These are phyloP conservation scores for Pichia inconspicua DNA, from an alignment of 1,139 yeast genomes.

Conservation along the genomic window DNA sequence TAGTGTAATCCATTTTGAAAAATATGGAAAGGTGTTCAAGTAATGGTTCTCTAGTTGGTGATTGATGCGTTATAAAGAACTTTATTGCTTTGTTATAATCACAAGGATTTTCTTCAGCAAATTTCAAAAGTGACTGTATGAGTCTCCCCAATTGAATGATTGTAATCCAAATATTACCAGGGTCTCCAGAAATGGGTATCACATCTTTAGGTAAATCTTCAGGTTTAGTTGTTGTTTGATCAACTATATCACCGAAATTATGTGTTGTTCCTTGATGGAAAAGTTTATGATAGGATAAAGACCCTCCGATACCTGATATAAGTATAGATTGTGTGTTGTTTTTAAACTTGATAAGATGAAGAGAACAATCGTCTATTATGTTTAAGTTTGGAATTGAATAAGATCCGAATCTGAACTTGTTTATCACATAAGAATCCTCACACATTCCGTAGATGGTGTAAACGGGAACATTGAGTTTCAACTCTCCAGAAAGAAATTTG, in stretches of 20 bases:
- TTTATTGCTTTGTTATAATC: constrained; percentile 39
- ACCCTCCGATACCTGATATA: constrained; percentile 67
- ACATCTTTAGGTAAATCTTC: constrained; percentile 11
- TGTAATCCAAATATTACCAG: constrained; percentile 72
- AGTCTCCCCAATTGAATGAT: constrained; percentile 63
- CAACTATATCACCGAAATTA: constrained; percentile 22
- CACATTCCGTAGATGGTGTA: constrained; percentile 71
- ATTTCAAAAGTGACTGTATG: constrained; percentile 37
- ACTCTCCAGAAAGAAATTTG: constrained; percentile 41
- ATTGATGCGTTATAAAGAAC: constrained; percentile 59
- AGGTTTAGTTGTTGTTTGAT: constrained; percentile 13
- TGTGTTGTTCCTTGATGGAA: constrained; percentile 55
- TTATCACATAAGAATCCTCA: constrained; percentile 63
- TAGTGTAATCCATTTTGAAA: constrained; percentile 63
- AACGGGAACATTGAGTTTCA: constrained; percentile 51
- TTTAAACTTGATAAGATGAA: constrained; percentile 34
- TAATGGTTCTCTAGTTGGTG: constrained; percentile 59
- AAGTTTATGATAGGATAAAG: constrained; percentile 56
- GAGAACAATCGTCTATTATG: constrained; percentile 51
- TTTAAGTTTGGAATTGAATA: constrained; percentile 48
- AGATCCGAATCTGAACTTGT: constrained; percentile 49
- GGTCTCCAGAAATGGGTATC: constrained; percentile 52
- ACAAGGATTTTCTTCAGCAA: constrained; percentile 23
- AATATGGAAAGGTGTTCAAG: constrained; percentile 61
- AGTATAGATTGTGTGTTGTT: constrained; percentile 38